Base-by-base conservation (phyloP, 169 alveolate genomes). In the Perkinsus marinus region DNA sequence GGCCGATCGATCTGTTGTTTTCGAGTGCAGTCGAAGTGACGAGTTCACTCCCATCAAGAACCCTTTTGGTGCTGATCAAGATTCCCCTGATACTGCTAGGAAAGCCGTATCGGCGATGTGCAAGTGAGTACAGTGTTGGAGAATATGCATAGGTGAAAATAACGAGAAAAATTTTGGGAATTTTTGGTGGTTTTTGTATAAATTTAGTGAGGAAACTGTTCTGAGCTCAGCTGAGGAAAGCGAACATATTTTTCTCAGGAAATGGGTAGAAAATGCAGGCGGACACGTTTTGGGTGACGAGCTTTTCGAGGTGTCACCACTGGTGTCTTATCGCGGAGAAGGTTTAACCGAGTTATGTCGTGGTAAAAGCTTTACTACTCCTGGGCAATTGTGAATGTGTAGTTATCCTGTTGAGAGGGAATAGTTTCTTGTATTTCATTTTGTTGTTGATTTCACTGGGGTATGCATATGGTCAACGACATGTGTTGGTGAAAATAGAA, bases 21-120 rank as follows among this genome's bases (percentile, higher is more conserved):
- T 94, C 26, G 89, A 90, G 43, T 94, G 92, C 39, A 39, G 43
- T 2, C 93, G 96, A 92, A 90, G 46, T 3, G 95, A 94, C 57
- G 96, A 95, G 68, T 95, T 94, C 89, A 94, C 95, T 26, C 96
- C 96, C 10, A 95, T 95, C 16, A 95, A 95, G 90, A 95, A 95
- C 68, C 94, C 95, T 9, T 93, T 68, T 37, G 96, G 96, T n/a
- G 93, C 89, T 19, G 79, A 57, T 16, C 92, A 69, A 13, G 96
- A 95, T 38, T 93, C 95, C 41, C 95, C 96, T 39, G 92, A 93
- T 22, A 91, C 93, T 0, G 95, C 79, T 57, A 13, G 79, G 5
- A 57, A 57, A 30, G 79, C 79, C 37, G 22, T 57, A 13, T 57
- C 79, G 79, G 79, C 7, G 9, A 57, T 57, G 79, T 57, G 79